Conservation (phyloP, 441 rosid species). For the Rhodomyrtus psidioides region DNA sequence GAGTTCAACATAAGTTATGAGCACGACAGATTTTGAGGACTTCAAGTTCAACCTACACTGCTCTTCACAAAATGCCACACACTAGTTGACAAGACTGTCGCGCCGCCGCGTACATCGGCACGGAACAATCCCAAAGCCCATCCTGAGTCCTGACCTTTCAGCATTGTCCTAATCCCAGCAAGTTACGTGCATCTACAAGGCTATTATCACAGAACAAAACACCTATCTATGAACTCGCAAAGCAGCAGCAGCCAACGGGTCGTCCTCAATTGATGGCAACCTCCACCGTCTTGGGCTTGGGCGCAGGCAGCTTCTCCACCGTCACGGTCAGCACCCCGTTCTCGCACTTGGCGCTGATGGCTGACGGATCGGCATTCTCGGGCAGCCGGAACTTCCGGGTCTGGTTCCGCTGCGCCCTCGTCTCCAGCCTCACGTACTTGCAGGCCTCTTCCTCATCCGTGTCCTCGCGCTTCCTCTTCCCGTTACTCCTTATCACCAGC, state of each 20-base stretch:
- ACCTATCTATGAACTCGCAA: neutral
- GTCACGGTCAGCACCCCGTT: conserved; percentile 46
- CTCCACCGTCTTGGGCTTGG: conserved; percentile 48
- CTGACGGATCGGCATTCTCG: conserved; percentile 40
- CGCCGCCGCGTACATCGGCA: neutral
- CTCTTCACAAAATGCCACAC: neutral
- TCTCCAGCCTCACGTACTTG: conserved; percentile 56
- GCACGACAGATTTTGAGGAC: neutral
- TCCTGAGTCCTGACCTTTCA: neutral
- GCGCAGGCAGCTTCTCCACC: conserved; percentile 46
- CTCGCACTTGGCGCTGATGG: conserved; percentile 46
- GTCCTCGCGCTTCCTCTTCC: conserved; percentile 54
- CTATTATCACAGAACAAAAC: neutral
- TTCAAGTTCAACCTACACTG: neutral
- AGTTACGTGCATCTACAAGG: neutral
- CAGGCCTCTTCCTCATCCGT: conserved; percentile 36
- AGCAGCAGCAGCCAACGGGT: neutral
- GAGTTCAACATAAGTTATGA: neutral
- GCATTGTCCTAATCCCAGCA: neutral
- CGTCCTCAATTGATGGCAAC: conserved; percentile 32
- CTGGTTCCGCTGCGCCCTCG: conserved; percentile 36
- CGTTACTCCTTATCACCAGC: conserved; percentile 47
- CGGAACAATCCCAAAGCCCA: neutral
- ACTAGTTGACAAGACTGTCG: neutral
- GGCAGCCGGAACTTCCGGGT: conserved; percentile 60